These are phyloP conservation scores for Colletotrichum chlorophyti DNA, from an alignment of 2,329 filamentous ascomycete genomes.

Conservation along the genomic window DNA sequence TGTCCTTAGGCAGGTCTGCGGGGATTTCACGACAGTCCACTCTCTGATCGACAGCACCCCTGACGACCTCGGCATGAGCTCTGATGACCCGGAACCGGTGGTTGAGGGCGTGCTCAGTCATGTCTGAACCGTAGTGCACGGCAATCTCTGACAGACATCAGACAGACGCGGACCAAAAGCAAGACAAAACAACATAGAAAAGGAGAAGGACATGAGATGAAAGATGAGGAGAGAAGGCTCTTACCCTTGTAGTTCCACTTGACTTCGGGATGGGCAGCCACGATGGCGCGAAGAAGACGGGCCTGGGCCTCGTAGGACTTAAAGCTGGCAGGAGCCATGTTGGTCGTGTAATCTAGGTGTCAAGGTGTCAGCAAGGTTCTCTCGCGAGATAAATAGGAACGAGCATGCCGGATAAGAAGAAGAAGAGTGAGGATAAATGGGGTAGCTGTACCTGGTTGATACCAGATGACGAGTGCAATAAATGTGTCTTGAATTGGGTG, in stretches of 20 bases:
- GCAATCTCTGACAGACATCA: constrained; percentile 49
- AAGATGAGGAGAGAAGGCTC: constrained; percentile 31
- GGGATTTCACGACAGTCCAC: constrained; percentile 52
- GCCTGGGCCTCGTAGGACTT: constrained; percentile 65
- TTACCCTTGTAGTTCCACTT: constrained; percentile 69
- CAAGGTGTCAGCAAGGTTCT: background rate
- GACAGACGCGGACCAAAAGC: constrained; percentile 7
- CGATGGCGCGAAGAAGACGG: constrained; percentile 65
- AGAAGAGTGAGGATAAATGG: no score
- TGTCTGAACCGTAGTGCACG: constrained; percentile 55
- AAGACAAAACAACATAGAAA: background rate
- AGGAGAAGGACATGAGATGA: background rate
- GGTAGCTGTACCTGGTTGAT: background rate
- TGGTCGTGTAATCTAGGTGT: constrained; percentile 12
- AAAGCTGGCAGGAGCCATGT: constrained; percentile 63
- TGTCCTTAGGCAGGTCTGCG: constrained; percentile 43
- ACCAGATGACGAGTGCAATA: background rate
- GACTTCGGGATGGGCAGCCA: constrained; percentile 61
- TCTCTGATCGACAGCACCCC: constrained; percentile 40
- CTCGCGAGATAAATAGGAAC: background rate
- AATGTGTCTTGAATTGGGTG: background rate
- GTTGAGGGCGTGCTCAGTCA: constrained; percentile 53
- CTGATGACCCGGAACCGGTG: constrained; percentile 59
- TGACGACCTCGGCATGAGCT: constrained; percentile 48
- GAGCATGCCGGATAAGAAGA: background rate